Conservation (phyloP, 768 basidiomycete species). For the Lentinula sp. region DNA sequence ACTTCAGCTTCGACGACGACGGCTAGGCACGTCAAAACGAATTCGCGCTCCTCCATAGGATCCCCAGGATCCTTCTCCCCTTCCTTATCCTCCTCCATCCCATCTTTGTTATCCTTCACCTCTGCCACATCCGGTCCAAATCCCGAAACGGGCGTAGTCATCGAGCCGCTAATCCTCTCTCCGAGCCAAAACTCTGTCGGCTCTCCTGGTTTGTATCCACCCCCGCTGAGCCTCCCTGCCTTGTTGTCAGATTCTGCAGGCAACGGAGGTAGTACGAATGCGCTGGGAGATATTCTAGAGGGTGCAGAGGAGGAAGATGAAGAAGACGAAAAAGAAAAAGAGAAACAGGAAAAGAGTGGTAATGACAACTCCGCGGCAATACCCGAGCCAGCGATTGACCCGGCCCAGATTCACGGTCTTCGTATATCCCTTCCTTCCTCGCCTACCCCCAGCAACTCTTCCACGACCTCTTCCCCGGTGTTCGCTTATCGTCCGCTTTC, state of each 20-base stretch:
- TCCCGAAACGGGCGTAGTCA: constrained; percentile 20
- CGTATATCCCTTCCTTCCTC: constrained; percentile 6
- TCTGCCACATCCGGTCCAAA: constrained; percentile 8
- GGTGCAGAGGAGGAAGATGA: constrained; percentile 57
- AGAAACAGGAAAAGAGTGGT: constrained; percentile 7
- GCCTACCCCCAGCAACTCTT: background rate
- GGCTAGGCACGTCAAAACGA: background rate
- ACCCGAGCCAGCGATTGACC: constrained; percentile 2
- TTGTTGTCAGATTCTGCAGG: constrained; percentile 12
- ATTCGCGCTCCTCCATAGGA: background rate
- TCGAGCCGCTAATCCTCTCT: constrained; percentile 50
- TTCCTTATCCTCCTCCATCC: constrained; percentile 8
- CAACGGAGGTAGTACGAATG: constrained; percentile 5
- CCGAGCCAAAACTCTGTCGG: constrained; percentile 15
- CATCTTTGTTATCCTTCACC: constrained; percentile 11
- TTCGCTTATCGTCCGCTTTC: background rate
- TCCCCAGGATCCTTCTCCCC: background rate
- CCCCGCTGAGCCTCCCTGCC: constrained; percentile 29
- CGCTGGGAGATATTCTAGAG: constrained; percentile 57
- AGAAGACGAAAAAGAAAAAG: constrained; percentile 12
- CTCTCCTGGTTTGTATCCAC: constrained; percentile 18
- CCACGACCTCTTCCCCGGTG: background rate
- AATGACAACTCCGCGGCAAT: background rate
- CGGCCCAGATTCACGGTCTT: constrained; percentile 7
- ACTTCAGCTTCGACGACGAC: too few relatives aligned